Conservation (phyloP, 169 alveolate genomes). For the Plasmodium ovale region DNA sequence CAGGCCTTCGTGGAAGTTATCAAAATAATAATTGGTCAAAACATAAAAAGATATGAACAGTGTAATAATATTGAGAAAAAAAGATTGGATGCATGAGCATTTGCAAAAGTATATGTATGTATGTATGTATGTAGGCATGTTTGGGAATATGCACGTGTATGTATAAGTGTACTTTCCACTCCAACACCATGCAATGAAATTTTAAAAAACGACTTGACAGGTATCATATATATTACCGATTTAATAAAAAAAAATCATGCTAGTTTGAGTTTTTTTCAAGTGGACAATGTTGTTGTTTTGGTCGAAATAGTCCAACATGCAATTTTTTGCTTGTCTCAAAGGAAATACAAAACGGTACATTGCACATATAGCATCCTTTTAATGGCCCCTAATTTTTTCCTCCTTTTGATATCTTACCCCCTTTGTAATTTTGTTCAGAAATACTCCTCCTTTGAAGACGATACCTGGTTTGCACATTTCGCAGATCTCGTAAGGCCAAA, state of each 20-base stretch:
- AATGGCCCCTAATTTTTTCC: neutral
- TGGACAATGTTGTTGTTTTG: conserved; percentile 53
- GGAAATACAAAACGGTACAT: conserved; percentile 43
- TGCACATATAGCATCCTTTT: neutral
- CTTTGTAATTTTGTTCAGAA: conserved; percentile 17
- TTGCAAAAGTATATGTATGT: neutral
- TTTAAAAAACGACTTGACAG: conserved; percentile 16
- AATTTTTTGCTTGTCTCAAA: conserved; percentile 39
- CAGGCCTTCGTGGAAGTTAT: conserved; percentile 58
- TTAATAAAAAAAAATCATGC: conserved; percentile 40
- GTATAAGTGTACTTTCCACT: neutral
- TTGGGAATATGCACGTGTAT: neutral
- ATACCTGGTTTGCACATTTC: conserved; percentile 44
- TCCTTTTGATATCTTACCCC: neutral
- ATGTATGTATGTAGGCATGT: neutral
- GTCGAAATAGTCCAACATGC: conserved; percentile 65
- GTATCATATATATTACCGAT: conserved; percentile 35
- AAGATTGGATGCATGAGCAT: neutral
- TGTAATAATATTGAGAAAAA: conserved; percentile 22
- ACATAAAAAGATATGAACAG: conserved; percentile 39
- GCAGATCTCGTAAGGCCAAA: conserved; percentile 26
- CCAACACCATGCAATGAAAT: neutral
- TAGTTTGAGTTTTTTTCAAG: conserved; percentile 50
- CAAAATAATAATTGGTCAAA: conserved; percentile 31
- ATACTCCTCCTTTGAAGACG: conserved; percentile 19